These are phyloP conservation scores for Hymenoscyphus fraxineus DNA, from an alignment of 2,329 filamentous ascomycete species.

Conservation along the genomic window DNA sequence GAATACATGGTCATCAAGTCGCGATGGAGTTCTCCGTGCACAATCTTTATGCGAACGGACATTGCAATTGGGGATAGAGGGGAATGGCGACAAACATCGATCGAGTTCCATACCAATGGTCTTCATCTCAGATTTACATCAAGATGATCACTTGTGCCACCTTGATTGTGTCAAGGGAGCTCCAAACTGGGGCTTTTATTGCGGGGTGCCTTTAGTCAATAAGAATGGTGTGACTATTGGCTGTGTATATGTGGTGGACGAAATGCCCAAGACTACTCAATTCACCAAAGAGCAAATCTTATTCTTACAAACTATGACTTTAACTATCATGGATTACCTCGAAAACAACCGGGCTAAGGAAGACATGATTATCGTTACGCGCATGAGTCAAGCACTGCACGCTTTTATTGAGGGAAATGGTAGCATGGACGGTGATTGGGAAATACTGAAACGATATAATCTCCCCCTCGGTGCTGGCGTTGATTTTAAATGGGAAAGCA, in stretches of 20 bases:
- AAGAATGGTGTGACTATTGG: slow-evolving; percentile 29
- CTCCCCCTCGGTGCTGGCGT: slow-evolving; percentile 22
- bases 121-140: slow-evolving; percentile 22
- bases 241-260: slow-evolving; percentile 46
- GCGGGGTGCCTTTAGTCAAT: slow-evolving; percentile 28
- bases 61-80: slow-evolving; percentile 16
- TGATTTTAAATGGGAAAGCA: slow-evolving; percentile 26
- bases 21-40: slow-evolving; percentile 20
- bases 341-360: slow-evolving; percentile 51
- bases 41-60: slow-evolving; percentile 30
- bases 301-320: slow-evolving; percentile 55
- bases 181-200: slow-evolving; percentile 27
- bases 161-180: slow-evolving; percentile 24
- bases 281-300: slow-evolving; percentile 46
- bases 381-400: slow-evolving; percentile 50
- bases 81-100: slow-evolving; percentile 10
- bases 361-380: slow-evolving; percentile 48
- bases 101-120: slow-evolving; percentile 19
- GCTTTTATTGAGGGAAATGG: slow-evolving; percentile 47
- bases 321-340: slow-evolving; percentile 57
- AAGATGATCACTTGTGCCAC: slow-evolving; percentile 18
- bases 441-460: slow-evolving; percentile 25
- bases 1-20: slow-evolving; percentile 24
- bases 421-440: slow-evolving; percentile 28
- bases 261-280: slow-evolving; percentile 43